These are phyloP conservation scores for Thelonectria olida DNA, from an alignment of 2,329 filamentous ascomycete genomes.

Conservation along the genomic window DNA sequence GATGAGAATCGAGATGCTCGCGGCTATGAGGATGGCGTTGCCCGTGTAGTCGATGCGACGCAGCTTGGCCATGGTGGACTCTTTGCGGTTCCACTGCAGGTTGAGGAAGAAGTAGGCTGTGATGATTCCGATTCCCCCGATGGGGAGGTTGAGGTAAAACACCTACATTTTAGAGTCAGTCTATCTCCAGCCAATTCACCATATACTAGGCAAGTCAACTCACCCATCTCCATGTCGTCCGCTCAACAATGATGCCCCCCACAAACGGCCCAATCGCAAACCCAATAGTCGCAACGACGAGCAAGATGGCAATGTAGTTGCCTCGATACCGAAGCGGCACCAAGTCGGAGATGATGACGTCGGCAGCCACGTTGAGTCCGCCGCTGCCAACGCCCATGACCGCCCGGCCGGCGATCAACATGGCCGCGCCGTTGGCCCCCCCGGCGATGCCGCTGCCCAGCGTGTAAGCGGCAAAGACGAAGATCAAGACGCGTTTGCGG, in stretches of 20 bases:
- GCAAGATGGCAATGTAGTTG: conserved; percentile 50
- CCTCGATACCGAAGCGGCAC: conserved; percentile 58
- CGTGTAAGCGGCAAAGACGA: conserved; percentile 55
- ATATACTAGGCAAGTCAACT: background rate
- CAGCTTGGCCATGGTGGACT: conserved; percentile 41
- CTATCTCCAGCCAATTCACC: too few species aligned
- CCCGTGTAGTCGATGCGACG: conserved; percentile 55
- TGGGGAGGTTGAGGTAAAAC: conserved; percentile 56
- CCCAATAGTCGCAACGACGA: conserved; percentile 46
- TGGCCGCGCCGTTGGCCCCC: conserved; percentile 48
- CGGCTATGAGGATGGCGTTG: conserved; percentile 51
- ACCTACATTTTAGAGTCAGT: conserved; percentile 33
- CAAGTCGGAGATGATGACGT: conserved; percentile 53
- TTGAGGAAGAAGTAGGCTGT: conserved; percentile 49
- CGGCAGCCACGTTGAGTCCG: conserved; percentile 44
- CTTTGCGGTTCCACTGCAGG: conserved; percentile 41
- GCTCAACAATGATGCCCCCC: conserved; percentile 40
- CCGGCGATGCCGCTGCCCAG: conserved; percentile 61
- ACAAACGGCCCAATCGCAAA: conserved; percentile 47
- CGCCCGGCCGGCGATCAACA: conserved; percentile 53
- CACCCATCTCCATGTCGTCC: conserved; percentile 52
- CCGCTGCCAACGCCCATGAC: conserved; percentile 54
- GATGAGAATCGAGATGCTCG: conserved; percentile 51
- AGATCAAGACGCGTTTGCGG: conserved; percentile 52
- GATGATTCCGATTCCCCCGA: conserved; percentile 45